These are phyloP conservation scores for Lasiosphaeriaceae sp. DNA, from an alignment of 495 filamentous ascomycete genomes.

Conservation along the genomic window DNA sequence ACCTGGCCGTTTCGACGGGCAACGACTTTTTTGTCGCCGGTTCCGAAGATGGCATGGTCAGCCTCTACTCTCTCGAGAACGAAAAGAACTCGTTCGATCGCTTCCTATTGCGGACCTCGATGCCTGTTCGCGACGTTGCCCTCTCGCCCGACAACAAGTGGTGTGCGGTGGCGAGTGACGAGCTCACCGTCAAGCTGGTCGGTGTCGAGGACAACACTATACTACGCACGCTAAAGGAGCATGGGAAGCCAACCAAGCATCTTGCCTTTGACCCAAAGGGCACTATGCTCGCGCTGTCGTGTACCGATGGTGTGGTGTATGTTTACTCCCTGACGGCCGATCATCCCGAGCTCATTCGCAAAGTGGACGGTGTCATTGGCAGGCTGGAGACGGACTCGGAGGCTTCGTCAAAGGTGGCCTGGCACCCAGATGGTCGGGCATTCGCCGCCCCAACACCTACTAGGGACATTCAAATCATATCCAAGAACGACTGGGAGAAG, in stretches of 20 bases:
- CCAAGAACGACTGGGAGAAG: slow-evolving; percentile 78
- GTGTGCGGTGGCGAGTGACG: slow-evolving; percentile 96
- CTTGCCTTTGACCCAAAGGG: slow-evolving; percentile 83
- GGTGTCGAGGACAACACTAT: slow-evolving; percentile 71
- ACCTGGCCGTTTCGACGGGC: slow-evolving; percentile 70
- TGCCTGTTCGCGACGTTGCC: slow-evolving; percentile 82
- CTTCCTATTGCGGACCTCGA: slow-evolving; percentile 73
- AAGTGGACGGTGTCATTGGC: slow-evolving; percentile 81
- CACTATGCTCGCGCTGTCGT: slow-evolving; percentile 72
- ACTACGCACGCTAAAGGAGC: slow-evolving; percentile 72
- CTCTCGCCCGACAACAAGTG: slow-evolving; percentile 80
- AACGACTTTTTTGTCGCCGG: slow-evolving; percentile 83
- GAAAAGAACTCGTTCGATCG: slow-evolving; percentile 70
- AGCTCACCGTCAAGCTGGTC: slow-evolving; percentile 85
- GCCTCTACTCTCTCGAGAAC: slow-evolving; percentile 70
- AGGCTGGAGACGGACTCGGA: slow-evolving; percentile 74
- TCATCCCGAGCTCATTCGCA: slow-evolving; percentile 73
- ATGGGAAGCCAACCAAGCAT: slow-evolving; percentile 81
- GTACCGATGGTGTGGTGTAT: slow-evolving; percentile 82
- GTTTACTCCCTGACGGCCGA: slow-evolving; percentile 80
- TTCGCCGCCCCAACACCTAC: slow-evolving; percentile 84
- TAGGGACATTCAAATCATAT: slow-evolving; percentile 80
- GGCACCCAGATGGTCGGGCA: slow-evolving; percentile 93
- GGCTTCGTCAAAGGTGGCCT: slow-evolving; percentile 68
- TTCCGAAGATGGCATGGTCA: slow-evolving; percentile 90